Evolutionary conservation across 441 rosid genomes (phyloP), one percentile per base, ranked within the genome.

Genomic region (Gossypium schwendimanii): DNA sequence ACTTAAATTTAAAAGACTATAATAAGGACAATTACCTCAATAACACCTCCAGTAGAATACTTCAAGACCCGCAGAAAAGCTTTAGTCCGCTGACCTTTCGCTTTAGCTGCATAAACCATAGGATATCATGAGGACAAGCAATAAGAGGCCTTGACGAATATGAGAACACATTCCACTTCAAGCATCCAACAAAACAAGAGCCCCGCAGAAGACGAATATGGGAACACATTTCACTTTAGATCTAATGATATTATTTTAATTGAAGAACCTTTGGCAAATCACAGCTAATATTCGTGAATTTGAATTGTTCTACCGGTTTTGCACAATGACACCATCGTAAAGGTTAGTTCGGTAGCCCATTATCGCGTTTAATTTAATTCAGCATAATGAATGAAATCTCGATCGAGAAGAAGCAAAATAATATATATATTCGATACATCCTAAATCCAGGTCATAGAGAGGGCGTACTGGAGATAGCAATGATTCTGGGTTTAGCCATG

Each of bases 401-500:
- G 31, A 53, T 28, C 8, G 23, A 53, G 28, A 49, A 68, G 3
- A 7, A 66, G 10, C 3, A 54, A 20, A 54, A 54, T 33, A 33
- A 33, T 33, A 33, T 33, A 33, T 33, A 33, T 33, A 33, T 33
- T 6, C 39, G 0, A 23, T 45, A 8, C 5, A 9, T 49, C 60
- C 71, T 28, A 50, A 49, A 28, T 49, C 10, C 5, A 61, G 23
- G 41, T 63, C 9, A 63, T 1, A 3, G 47, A 20, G 36, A 67
- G 47, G 8, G n/a, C 78, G 52, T 78, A 93, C 98, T 85, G 61
- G 98, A 90, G 79, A 95, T 79, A 71, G 97, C 97, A 57, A 95
- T 93, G 74, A 95, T 97, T 79, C 99, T 83, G 31, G 99, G 97
- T 73, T 95, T 93, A 57, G 97, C 99, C 99, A 95, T 95, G 71